These are phyloP conservation scores for Globisporangium solare DNA, from an alignment of 352 stramenopile genomes.

Conservation along the genomic window DNA sequence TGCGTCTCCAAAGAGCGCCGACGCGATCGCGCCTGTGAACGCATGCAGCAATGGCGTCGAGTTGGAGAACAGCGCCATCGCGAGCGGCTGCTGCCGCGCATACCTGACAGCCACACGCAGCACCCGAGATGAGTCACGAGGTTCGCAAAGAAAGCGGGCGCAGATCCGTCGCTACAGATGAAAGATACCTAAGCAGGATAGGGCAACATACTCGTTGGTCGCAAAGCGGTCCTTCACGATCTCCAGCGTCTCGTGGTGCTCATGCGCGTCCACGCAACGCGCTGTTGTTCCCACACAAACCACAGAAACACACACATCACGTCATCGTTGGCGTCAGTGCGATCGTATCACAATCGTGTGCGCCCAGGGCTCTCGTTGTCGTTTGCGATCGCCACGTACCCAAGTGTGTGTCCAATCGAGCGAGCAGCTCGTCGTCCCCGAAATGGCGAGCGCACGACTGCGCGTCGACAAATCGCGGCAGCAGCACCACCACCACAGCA, in stretches of 20 bases:
- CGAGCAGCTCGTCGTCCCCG: slow-evolving; percentile 33
- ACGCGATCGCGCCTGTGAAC: slow-evolving; percentile 7
- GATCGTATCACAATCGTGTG: neutral
- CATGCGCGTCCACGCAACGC: slow-evolving; percentile 27
- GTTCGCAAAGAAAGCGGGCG: neutral
- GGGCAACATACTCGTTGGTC: slow-evolving; percentile 33
- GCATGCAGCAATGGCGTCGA: slow-evolving; percentile 18
- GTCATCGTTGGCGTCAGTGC: neutral
- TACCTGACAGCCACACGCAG: slow-evolving; percentile 13
- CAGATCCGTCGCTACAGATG: neutral
- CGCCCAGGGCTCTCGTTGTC: too few relatives aligned
- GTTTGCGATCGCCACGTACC: slow-evolving; percentile 2
- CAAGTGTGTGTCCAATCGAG: slow-evolving; percentile 37
- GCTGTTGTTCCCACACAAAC: neutral
- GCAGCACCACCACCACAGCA: neutral
- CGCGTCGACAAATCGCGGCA: slow-evolving; percentile 12
- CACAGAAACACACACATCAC: neutral
- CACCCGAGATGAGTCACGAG: neutral
- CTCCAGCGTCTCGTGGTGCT: slow-evolving; percentile 22
- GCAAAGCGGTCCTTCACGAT: slow-evolving; percentile 38
- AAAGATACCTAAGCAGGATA: neutral
- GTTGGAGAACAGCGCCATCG: slow-evolving; percentile 52
- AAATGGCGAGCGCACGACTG: slow-evolving; percentile 30
- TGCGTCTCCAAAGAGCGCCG: slow-evolving; percentile 6
- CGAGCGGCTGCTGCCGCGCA: slow-evolving; percentile 41